These are phyloP conservation scores for Groenewaldozyma auringiensis DNA, from an alignment of 1,139 yeast species.

Conservation along the genomic window DNA sequence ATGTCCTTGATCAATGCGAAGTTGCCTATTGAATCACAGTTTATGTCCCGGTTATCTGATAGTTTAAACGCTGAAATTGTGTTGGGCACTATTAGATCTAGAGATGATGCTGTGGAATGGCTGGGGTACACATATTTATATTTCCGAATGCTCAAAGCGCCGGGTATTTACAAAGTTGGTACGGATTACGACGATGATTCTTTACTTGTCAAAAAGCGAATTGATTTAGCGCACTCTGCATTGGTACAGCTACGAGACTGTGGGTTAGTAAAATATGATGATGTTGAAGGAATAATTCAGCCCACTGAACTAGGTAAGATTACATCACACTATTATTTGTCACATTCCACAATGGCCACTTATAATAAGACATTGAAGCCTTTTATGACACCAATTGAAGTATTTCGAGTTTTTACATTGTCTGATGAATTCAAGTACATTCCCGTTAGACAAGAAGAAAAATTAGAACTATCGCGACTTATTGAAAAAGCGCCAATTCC, in stretches of 20 bases:
- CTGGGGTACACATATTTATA: slow-evolving; percentile 70
- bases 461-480: slow-evolving; percentile 62
- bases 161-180: slow-evolving; percentile 69
- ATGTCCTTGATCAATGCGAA: slow-evolving; percentile 85
- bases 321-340: slow-evolving; percentile 81
- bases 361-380: slow-evolving; percentile 60
- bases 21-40: slow-evolving; percentile 85
- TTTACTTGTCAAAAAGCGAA: slow-evolving; percentile 44
- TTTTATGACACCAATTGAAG: slow-evolving; percentile 60
- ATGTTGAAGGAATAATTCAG: slow-evolving; percentile 38
- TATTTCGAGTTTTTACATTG: slow-evolving; percentile 65
- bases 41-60: slow-evolving; percentile 65
- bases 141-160: slow-evolving; percentile 70
- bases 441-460: slow-evolving; percentile 83
- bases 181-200: slow-evolving; percentile 52
- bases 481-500: slow-evolving; percentile 81
- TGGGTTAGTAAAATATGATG: slow-evolving; percentile 54
- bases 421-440: slow-evolving; percentile 83
- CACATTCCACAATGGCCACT: slow-evolving; percentile 55
- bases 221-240: slow-evolving; percentile 72
- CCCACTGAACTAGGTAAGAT: slow-evolving; percentile 78
- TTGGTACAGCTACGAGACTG: slow-evolving; percentile 47
- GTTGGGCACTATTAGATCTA: slow-evolving; percentile 52
- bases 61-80: slow-evolving; percentile 82
- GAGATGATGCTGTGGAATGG: slow-evolving; percentile 73